These are phyloP conservation scores for Podospora sp. DNA, from an alignment of 495 filamentous ascomycete species.

Conservation along the genomic window DNA sequence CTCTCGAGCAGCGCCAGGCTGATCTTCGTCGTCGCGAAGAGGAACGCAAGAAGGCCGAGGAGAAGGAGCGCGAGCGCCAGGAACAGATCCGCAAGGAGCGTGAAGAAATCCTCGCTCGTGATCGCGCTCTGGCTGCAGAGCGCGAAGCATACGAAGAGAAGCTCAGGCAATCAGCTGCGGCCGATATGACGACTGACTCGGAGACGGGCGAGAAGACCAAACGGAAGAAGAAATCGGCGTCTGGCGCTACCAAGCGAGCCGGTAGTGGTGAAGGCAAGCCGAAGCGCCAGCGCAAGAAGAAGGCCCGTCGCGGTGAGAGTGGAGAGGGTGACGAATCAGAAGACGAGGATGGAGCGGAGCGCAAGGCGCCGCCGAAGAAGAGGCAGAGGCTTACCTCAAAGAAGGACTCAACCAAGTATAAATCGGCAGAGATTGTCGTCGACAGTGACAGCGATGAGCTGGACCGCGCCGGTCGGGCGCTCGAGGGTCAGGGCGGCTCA, in stretches of 20 bases:
- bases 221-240: constrained; percentile 67
- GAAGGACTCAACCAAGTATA: constrained; percentile 64
- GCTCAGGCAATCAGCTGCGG: constrained; percentile 56
- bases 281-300: constrained; percentile 23
- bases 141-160: constrained; percentile 71
- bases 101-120: constrained; percentile 72
- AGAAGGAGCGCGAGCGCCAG: constrained; percentile 67
- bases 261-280: constrained; percentile 21
- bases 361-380: constrained; percentile 56
- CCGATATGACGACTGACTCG: constrained; percentile 71
- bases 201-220: constrained; percentile 79
- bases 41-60: constrained; percentile 60
- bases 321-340: constrained; percentile 36
- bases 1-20: constrained; percentile 73
- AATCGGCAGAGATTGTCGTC: constrained; percentile 77
- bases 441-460: constrained; percentile 58
- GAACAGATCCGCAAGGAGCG: constrained; percentile 81
- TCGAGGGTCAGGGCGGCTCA: constrained; percentile 29
- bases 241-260: constrained; percentile 9
- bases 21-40: constrained; percentile 73
- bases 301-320: constrained; percentile 34
- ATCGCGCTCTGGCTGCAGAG: constrained; percentile 68
- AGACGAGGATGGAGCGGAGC: constrained; percentile 49
- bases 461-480: constrained; percentile 44
- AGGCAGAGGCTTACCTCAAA: constrained; percentile 63